Conservation (phyloP, 148 eudicot genomes). For the Nepenthes mirabilis region DNA sequence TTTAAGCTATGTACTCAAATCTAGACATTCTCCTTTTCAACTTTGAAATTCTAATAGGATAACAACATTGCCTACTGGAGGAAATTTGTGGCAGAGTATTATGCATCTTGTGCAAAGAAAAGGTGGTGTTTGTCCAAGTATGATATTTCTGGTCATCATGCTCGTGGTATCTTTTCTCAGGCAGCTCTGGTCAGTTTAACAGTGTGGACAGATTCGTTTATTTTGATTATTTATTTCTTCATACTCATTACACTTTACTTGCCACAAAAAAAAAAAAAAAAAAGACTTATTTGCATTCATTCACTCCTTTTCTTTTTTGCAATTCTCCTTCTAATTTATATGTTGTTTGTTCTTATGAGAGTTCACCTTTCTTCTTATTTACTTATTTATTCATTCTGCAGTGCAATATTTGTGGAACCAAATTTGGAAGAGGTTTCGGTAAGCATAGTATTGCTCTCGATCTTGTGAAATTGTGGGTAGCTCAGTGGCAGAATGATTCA, state of each 20-base stretch:
- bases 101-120: slow-evolving; percentile 23
- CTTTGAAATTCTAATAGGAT: slow-evolving; percentile 18
- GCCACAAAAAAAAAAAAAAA: too few species aligned
- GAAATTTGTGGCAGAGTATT: slow-evolving; percentile 29
- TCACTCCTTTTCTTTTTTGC: not conserved
- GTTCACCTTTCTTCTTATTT: slow-evolving; percentile 4
- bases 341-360: not conserved
- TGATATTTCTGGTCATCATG: slow-evolving; percentile 13
- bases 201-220: not conserved
- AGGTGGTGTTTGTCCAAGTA: slow-evolving; percentile 37
- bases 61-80: slow-evolving; percentile 35
- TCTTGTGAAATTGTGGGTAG: not conserved
- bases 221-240: not conserved
- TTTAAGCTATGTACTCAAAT: too few species aligned
- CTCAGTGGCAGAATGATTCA: too few species aligned
- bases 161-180: slow-evolving; percentile 21
- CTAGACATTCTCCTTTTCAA: too few species aligned
- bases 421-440: slow-evolving; percentile 43
- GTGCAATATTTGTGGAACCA: slow-evolving; percentile 30
- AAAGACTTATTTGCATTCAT: not conserved
- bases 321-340: not conserved
- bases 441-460: slow-evolving; percentile 8
- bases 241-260: not conserved
- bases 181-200: slow-evolving; percentile 21
- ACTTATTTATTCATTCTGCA: slow-evolving; percentile 19